Conservation (phyloP, 257 asterid species). For the Gentiana dahurica region DNA sequence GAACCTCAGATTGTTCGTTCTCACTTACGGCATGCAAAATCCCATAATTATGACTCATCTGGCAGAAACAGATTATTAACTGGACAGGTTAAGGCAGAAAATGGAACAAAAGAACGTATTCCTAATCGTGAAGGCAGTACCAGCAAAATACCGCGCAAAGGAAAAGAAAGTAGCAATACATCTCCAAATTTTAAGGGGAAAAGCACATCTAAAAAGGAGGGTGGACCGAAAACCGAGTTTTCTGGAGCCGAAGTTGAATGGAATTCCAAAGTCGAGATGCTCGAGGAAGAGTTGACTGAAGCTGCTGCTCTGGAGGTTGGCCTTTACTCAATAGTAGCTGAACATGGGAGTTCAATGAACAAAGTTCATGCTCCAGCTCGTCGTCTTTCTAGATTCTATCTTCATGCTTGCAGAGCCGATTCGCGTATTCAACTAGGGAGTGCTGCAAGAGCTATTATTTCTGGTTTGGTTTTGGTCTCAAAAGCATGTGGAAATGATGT, state of each 20-base stretch:
- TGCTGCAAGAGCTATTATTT: conserved; percentile 69
- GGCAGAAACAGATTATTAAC: conserved; percentile 23
- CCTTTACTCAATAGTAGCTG: conserved; percentile 68
- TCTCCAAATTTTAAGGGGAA: conserved; percentile 22
- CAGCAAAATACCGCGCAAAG: conserved; percentile 15
- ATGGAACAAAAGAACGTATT: conserved; percentile 28
- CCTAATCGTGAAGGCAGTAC: conserved; percentile 22
- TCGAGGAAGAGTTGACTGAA: conserved; percentile 82
- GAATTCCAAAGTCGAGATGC: conserved; percentile 44
- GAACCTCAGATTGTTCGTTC: conserved; percentile 33
- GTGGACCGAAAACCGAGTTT: conserved; percentile 7
- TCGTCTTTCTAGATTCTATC: conserved; percentile 69
- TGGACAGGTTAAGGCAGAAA: conserved; percentile 19
- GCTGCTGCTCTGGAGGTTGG: conserved; percentile 73
- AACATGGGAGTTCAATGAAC: conserved; percentile 65
- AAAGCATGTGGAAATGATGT: conserved; percentile 95
- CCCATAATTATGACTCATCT: conserved; percentile 28
- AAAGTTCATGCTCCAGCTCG: conserved; percentile 93
- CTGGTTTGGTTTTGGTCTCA: conserved; percentile 79
- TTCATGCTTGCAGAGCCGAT: conserved; percentile 44
- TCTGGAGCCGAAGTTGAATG: conserved; percentile 33
- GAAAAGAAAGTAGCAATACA: conserved; percentile 25
- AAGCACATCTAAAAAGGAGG: background rate
- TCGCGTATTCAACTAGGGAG: conserved; percentile 62
- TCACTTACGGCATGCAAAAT: conserved; percentile 42